Conservation (phyloP, 768 basidiomycete genomes). For the Boletus sp. region DNA sequence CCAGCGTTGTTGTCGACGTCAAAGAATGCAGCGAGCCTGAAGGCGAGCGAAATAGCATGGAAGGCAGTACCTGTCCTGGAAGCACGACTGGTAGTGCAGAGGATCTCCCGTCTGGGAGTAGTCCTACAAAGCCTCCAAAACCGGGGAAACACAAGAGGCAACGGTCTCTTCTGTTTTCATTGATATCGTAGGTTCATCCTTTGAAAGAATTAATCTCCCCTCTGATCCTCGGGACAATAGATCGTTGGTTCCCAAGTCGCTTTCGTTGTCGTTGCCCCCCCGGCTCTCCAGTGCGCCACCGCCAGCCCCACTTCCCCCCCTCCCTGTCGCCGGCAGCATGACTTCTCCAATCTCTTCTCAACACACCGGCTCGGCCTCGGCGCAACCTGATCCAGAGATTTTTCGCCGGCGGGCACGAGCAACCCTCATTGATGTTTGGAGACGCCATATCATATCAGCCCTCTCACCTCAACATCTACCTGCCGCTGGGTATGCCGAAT, state of each 20-base stretch:
- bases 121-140: constrained; percentile 32
- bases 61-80: constrained; percentile 24
- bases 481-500: constrained; percentile 33
- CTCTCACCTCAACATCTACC: constrained; percentile 35
- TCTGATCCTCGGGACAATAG: constrained; percentile 14
- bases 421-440: constrained; percentile 62
- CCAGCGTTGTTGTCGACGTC: constrained; percentile 52
- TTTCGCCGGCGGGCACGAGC: constrained; percentile 65
- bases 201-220: neutral
- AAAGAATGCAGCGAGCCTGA: constrained; percentile 41
- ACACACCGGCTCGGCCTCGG: constrained; percentile 4
- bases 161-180: constrained; percentile 64
- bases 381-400: constrained; percentile 31
- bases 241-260: constrained; percentile 31
- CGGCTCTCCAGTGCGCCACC: constrained; percentile 26
- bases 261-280: constrained; percentile 23
- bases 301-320: constrained; percentile 28
- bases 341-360: constrained; percentile 27
- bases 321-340: constrained; percentile 26
- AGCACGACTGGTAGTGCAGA: constrained; percentile 18
- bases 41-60: constrained; percentile 30
- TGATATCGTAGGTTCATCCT: constrained; percentile 48
- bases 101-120: constrained; percentile 6
- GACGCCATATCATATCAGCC: constrained; percentile 56
- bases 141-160: constrained; percentile 61